A percentile compares a stretch with the other conserved stretches of the same genome.
Conservation (phyloP, 805 yeast species). For the Yamadazyma scolyti region DNA sequence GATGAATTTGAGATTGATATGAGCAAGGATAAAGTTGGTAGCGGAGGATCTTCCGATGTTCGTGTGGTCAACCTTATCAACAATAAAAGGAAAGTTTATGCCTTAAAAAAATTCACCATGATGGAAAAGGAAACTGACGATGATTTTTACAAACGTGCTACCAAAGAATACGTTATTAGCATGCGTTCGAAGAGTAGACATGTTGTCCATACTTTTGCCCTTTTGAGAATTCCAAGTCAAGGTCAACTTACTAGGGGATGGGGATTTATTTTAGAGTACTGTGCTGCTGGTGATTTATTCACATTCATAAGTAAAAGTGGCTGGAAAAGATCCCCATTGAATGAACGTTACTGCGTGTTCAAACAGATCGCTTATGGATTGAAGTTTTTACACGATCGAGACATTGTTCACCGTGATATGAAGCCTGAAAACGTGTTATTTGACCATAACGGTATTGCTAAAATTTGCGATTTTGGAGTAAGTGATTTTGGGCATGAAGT, state of each 20-base stretch:
- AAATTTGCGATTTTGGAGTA: constrained; percentile 75
- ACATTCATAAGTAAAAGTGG: constrained; percentile 51
- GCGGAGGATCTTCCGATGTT: constrained; percentile 72
- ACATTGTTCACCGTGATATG: constrained; percentile 68
- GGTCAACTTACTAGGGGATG: constrained; percentile 59
- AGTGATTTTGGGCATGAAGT: constrained; percentile 59
- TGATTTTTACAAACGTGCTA: constrained; percentile 61
- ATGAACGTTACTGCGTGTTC: constrained; percentile 62
- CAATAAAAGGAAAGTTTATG: constrained; percentile 48
- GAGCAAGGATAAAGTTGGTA: constrained; percentile 50
- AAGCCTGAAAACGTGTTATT: constrained; percentile 71
- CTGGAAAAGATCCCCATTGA: constrained; percentile 51
- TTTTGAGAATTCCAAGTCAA: constrained; percentile 56
- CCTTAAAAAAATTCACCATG: constrained; percentile 62
- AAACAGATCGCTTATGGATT: constrained; percentile 66
- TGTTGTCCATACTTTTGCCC: constrained; percentile 51
- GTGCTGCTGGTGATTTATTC: constrained; percentile 61
- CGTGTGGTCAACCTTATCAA: constrained; percentile 34
- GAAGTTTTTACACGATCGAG: constrained; percentile 58
- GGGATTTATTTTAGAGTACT: constrained; percentile 70
- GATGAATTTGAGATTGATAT: constrained; percentile 52
- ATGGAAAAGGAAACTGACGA: constrained; percentile 60
- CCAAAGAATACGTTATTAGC: constrained; percentile 62
- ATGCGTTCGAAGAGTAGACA: constrained; percentile 56
- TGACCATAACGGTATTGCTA: constrained; percentile 57